phyloP scores from a whole-genome alignment of 2,329 filamentous ascomycete species.

The Pochonia chlamydosporia region DNA sequence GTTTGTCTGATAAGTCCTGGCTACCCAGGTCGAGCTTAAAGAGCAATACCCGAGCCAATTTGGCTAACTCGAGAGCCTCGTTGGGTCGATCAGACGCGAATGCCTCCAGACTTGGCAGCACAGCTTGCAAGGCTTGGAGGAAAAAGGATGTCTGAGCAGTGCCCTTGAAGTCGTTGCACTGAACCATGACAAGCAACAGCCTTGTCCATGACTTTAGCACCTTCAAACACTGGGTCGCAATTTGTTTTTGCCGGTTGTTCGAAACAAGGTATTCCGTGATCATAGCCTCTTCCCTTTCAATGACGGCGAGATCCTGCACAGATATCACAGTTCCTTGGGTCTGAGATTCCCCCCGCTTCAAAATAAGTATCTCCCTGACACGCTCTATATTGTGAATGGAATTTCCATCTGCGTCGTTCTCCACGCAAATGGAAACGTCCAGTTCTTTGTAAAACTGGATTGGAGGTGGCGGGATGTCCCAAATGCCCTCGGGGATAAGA shows the following conservation, averaged over 20 bases:
- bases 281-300: constrained; percentile 54
- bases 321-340: constrained; percentile 42
- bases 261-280: constrained; percentile 57
- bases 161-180: constrained; percentile 72
- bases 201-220: constrained; percentile 81
- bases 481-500: constrained; percentile 49
- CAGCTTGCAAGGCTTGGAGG: constrained; percentile 78
- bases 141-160: constrained; percentile 71
- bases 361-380: constrained; percentile 65
- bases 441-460: constrained; percentile 59
- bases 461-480: constrained; percentile 44
- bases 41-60: constrained; percentile 66
- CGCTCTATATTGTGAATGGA: constrained; percentile 63
- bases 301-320: constrained; percentile 39
- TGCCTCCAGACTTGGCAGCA: constrained; percentile 79
- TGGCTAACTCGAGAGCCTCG: constrained; percentile 70
- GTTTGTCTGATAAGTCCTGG: constrained; percentile 31
- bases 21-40: constrained; percentile 60
- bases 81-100: constrained; percentile 63
- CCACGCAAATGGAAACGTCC: constrained; percentile 60
- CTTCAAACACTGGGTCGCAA: constrained; percentile 52
- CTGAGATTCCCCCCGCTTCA: constrained; percentile 60
- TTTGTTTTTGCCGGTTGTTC: constrained; percentile 56
- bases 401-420: constrained; percentile 51
- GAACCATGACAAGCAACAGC: constrained; percentile 75